phyloP scores from a whole-genome alignment of 208 protist species.

The Naegleria fowleri region DNA sequence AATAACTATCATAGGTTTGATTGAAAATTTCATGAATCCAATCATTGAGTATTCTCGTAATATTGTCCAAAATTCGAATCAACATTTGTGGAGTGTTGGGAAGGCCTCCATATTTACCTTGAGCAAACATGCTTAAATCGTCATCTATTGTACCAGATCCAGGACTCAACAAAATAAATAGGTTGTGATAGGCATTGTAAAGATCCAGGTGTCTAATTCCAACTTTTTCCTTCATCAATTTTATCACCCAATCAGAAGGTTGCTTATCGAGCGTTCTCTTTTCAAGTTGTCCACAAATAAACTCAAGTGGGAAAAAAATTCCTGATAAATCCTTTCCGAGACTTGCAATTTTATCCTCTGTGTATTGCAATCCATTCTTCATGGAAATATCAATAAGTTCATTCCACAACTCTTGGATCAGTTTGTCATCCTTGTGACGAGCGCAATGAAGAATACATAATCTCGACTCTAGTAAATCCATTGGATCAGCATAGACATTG shows the following conservation, averaged over 20 bases:
- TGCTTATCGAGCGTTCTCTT: not conserved
- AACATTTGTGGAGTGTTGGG: not conserved
- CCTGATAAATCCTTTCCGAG: not conserved
- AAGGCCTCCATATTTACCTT: not conserved
- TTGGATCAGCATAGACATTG: not conserved
- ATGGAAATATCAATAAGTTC: not conserved
- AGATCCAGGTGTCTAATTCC: not conserved
- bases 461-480: not conserved
- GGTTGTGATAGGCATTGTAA: not conserved
- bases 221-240: not conserved
- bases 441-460: not conserved
- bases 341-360: not conserved
- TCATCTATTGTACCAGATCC: not conserved
- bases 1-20: not conserved
- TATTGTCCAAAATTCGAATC: not conserved
- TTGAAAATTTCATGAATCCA: not conserved
- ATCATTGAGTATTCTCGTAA: not conserved
- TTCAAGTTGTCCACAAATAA: not conserved
- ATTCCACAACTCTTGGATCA: not conserved
- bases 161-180: not conserved
- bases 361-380: not conserved
- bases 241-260: not conserved
- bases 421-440: not conserved
- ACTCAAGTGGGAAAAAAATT: not conserved
- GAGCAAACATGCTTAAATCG: not conserved